Conservation (phyloP, 208 protist species). For the Wallacemonas sp. region DNA sequence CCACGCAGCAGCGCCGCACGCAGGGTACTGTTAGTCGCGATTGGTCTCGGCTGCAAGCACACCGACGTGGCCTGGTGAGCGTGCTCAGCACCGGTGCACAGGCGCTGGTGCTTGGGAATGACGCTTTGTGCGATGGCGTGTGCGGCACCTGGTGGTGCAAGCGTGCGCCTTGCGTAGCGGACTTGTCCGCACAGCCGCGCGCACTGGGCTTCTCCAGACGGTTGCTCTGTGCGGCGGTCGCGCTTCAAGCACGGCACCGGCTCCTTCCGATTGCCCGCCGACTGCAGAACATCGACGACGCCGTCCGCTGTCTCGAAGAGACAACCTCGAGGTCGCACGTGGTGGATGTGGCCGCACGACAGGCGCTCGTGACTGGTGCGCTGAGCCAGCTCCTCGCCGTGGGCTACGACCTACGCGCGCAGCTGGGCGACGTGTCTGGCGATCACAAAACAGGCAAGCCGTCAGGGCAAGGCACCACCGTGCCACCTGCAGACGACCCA, state of each 20-base stretch:
- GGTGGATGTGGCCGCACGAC: not conserved
- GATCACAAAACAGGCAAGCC: no score
- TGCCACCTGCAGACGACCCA: not conserved
- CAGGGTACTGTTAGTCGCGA: not conserved
- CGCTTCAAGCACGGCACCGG: not conserved
- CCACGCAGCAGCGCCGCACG: not conserved
- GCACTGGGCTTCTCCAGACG: not conserved
- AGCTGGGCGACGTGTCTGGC: no score
- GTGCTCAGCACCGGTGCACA: conserved; percentile 22
- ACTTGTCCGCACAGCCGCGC: not conserved
- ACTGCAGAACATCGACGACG: not conserved
- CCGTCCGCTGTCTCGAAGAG: not conserved
- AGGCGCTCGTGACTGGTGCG: conserved; percentile 2
- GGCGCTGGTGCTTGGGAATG: conserved; percentile 24
- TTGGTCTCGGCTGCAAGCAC: not conserved
- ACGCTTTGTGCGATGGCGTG: conserved; percentile 17
- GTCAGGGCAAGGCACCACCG: no score
- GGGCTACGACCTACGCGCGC: not conserved
- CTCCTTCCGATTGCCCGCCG: not conserved
- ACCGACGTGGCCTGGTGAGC: not conserved
- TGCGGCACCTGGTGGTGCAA: conserved; percentile 24
- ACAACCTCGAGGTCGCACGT: not conserved
- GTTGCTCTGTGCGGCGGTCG: not conserved
- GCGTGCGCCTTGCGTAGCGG: conserved; percentile 9
- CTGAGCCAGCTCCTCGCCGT: conserved; percentile 4